A percentile compares a stretch with the other conserved stretches of the same genome.
These are phyloP conservation scores for Rhynchospora pubera DNA, from an alignment of 176 grass and related monocot species.

Conservation along the genomic window DNA sequence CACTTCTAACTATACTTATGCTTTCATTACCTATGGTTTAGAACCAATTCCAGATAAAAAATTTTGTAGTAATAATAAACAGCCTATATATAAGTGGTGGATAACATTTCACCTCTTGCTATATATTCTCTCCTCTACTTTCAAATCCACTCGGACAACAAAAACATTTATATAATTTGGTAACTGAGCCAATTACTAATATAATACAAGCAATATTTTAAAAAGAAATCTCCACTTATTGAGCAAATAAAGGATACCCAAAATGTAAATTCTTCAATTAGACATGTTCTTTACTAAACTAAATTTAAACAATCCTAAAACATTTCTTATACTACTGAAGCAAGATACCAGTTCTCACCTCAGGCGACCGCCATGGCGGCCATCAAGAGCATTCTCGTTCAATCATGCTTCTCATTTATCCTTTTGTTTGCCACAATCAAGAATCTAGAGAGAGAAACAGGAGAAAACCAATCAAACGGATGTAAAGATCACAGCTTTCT, in stretches of 20 bases:
- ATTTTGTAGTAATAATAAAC: not conserved
- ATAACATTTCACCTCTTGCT: not conserved
- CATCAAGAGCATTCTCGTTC: conserved; percentile 29
- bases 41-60: not conserved
- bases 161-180: not conserved
- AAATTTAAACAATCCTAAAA: conserved; percentile 19
- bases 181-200: not conserved
- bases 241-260: not conserved
- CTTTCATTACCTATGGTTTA: not conserved
- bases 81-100: not conserved
- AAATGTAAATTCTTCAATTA: conserved; percentile 9
- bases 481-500: not conserved
- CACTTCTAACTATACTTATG: not conserved
- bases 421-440: conserved; percentile 10
- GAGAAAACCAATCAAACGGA: conserved; percentile 8
- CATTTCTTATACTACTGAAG: not conserved
- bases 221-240: conserved; percentile 17
- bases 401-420: not conserved
- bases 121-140: not conserved
- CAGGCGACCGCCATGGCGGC: conserved; percentile 34
- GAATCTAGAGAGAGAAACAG: not conserved
- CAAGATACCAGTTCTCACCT: conserved; percentile 29
- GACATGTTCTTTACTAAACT: conserved; percentile 5
- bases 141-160: not conserved
- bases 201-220: not conserved